A percentile compares a stretch with the other conserved stretches of the same genome.
Conservation (phyloP, 352 stramenopile genomes). For the Poterioochromonas sp. region DNA sequence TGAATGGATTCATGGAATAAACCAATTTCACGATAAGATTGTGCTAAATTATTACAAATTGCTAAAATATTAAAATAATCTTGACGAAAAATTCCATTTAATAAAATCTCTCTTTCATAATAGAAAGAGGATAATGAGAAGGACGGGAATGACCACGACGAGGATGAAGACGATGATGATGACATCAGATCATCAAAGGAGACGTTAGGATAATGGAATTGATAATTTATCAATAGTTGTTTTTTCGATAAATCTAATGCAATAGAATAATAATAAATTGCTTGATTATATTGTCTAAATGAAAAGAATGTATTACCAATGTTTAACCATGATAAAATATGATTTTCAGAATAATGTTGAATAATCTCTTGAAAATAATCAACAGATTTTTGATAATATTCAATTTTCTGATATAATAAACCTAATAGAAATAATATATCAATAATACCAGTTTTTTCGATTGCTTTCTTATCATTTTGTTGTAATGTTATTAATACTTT, state of each 20-base stretch:
- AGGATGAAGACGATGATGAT: no score
- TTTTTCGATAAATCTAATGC: neutral
- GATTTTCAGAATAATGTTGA: neutral
- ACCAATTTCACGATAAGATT: neutral
- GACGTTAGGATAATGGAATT: no score
- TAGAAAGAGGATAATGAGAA: neutral
- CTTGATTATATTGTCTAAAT: neutral
- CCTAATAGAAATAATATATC: neutral
- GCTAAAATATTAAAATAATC: neutral
- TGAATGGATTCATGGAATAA: no score
- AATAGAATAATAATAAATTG: neutral
- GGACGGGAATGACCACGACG: neutral
- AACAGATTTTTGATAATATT: neutral
- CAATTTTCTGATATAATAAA: neutral
- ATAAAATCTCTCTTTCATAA: neutral
- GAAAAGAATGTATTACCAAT: constrained; percentile 16
- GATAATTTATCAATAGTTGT: neutral
- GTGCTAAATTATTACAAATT: neutral
- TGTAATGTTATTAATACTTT: no score
- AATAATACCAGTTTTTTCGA: neutral
- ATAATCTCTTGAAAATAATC: neutral
- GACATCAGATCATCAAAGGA: neutral
- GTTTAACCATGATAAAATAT: neutral
- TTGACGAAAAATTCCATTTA: neutral
- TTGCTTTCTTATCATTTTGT: no score